Conservation (phyloP, 805 yeast genomes). For the Ogataea glucozyma region DNA sequence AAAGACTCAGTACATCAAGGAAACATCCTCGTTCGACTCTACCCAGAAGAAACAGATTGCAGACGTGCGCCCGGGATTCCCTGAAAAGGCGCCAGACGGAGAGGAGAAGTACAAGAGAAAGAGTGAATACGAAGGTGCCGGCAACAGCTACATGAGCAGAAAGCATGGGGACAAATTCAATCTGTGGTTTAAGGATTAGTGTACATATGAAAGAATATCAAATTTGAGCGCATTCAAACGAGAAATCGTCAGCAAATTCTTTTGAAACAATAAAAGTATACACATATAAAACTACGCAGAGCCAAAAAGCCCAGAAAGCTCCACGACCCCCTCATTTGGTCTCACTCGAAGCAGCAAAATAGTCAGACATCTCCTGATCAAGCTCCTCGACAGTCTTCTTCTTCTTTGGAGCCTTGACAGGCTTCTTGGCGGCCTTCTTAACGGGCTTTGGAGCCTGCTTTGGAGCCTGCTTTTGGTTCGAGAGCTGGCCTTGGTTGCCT, state of each 20-base stretch:
- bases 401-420: conserved; percentile 35
- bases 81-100: conserved; percentile 30
- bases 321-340: conserved; percentile 14
- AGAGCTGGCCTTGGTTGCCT: conserved; percentile 18
- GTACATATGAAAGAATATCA: no score
- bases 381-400: conserved; percentile 86
- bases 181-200: conserved; percentile 19
- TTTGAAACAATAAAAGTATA: conserved; percentile 1
- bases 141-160: conserved; percentile 54
- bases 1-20: conserved; percentile 36
- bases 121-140: conserved; percentile 69
- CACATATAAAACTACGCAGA: neutral
- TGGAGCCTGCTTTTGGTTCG: conserved; percentile 11
- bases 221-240: neutral
- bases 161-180: conserved; percentile 39
- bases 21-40: conserved; percentile 35
- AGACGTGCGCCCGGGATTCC: conserved; percentile 37
- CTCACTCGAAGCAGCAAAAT: conserved; percentile 66
- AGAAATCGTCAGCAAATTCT: neutral
- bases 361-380: conserved; percentile 98
- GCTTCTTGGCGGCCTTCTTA: conserved; percentile 54
- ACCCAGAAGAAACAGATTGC: conserved; percentile 28
- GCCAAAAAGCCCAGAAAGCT: neutral
- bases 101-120: conserved; percentile 48
- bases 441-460: conserved; percentile 30